These are phyloP conservation scores for Juglanconis oblonga DNA, from an alignment of 2,329 filamentous ascomycete species.

Conservation along the genomic window DNA sequence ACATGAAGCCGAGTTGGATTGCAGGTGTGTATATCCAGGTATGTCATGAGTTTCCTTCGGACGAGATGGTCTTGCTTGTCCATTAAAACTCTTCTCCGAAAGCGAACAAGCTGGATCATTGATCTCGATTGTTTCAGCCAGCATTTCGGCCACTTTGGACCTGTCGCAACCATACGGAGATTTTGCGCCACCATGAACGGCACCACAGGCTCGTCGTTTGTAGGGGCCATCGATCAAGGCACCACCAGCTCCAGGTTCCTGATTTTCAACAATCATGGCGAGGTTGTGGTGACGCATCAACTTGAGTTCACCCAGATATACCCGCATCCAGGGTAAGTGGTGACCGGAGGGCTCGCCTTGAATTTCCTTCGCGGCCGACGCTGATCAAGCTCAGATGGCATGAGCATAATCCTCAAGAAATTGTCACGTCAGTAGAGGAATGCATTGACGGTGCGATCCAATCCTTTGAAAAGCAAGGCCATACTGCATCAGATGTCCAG, in stretches of 20 bases:
- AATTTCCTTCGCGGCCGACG: background rate
- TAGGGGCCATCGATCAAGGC: constrained; percentile 77
- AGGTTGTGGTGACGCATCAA: constrained; percentile 70
- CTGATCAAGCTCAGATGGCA: constrained; percentile 61
- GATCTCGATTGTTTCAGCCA: no score
- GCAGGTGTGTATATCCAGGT: no score
- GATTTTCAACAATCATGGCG: constrained; percentile 69
- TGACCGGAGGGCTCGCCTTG: constrained; percentile 20
- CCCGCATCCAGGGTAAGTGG: constrained; percentile 68
- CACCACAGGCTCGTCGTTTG: constrained; percentile 40
- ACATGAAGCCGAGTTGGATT: no score
- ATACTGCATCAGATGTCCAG: constrained; percentile 66
- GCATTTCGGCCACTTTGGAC: no score
- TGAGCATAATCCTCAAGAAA: constrained; percentile 76
- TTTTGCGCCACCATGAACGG: background rate
- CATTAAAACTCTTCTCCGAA: no score
- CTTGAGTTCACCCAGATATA: constrained; percentile 74
- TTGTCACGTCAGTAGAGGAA: constrained; percentile 67
- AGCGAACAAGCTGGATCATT: no score
- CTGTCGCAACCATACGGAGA: background rate
- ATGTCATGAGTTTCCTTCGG: no score
- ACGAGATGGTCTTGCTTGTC: no score
- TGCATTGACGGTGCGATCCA: constrained; percentile 75
- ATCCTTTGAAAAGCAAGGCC: constrained; percentile 65
- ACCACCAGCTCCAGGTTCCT: constrained; percentile 77